A percentile compares a stretch with the other conserved stretches of the same genome.
phyloP scores from a whole-genome alignment of 2,329 filamentous ascomycete species.

The Cordyceps pruinosa region DNA sequence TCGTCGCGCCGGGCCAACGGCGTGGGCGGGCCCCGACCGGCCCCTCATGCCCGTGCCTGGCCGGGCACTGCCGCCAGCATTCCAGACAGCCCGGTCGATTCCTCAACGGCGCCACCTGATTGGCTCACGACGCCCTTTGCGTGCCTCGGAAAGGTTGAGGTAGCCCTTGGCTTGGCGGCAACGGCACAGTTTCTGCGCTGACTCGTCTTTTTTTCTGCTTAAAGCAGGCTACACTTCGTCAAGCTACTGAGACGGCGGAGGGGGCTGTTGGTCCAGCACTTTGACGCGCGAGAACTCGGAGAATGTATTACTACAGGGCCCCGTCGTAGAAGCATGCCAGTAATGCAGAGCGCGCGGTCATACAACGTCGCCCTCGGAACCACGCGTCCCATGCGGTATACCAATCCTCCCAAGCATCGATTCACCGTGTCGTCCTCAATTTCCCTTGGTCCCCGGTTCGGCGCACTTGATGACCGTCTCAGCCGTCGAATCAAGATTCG shows the following conservation, averaged over 20 bases:
- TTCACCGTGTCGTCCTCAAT: neutral
- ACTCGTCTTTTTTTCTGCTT: neutral
- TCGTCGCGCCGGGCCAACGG: neutral
- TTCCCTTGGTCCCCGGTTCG: neutral
- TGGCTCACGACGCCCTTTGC: slow-evolving; percentile 5
- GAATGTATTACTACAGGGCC: neutral
- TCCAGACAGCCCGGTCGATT: slow-evolving; percentile 1
- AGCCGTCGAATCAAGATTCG: neutral
- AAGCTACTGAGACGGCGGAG: too few species aligned
- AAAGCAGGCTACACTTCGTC: too few species aligned
- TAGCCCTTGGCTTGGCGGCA: neutral
- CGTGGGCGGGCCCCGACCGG: neutral
- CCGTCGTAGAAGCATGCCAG: neutral
- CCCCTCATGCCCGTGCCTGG: neutral
- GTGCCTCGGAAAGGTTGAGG: slow-evolving; percentile 6
- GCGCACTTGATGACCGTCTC: neutral
- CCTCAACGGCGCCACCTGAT: slow-evolving; percentile 1
- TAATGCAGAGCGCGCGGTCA: neutral
- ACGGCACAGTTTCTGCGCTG: neutral
- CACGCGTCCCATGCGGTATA: neutral
- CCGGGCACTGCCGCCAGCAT: slow-evolving; percentile 6
- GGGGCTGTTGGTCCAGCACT: too few species aligned
- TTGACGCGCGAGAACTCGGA: too few species aligned
- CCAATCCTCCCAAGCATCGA: neutral
- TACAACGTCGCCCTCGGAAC: neutral